Evolutionary conservation across 1,139 yeast species (phyloP), one percentile per base, ranked within the genome.

Genomic region (Geotrichum citri-aurantii): DNA sequence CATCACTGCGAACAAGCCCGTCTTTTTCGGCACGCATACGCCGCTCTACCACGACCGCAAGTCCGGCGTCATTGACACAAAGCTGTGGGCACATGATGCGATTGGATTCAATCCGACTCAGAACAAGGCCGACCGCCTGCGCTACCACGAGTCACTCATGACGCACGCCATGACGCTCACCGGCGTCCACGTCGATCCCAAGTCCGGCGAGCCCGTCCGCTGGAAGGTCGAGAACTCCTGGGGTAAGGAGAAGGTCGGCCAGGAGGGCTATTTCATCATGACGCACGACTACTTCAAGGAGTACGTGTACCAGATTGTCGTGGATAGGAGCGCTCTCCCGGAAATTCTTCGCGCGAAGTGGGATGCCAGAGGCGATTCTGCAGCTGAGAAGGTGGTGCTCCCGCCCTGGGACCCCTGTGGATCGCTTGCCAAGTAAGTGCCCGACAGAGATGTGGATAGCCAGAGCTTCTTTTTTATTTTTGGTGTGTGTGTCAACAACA

Each of bases 361-460:
- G 62, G 58, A 54, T 12, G 52, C 57, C 14, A 51, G 54, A n/a
- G 54, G 59, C 58, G 57, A 54, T 11, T 79, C 80, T 44, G 85
- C 81, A 62, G 21, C 44, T 23, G 56, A 26, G 3, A 19, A 24
- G 14, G 77, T 76, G 59, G 80, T 79, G 11, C 78, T 88, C 60
- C 95, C 95, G 52, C 84, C 83, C 60, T 88, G 87, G 79, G 96
- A 88, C 69, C 96, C 96, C 54, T 85, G 89, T 88, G 95, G 95
- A 55, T 86, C 95, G 1, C 77, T 88, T 62, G 96, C 95, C 33
- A 63, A 64, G 24, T 48, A 37, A n/a, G 19, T 2, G 6, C 6
- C 11, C 3, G 37, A n/a, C n/a, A 37, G n/a, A 27, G 31, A 31
- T 10, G 14, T 37, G 42, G 42, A 1, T 37, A n/a, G 42, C 29